phyloP scores from a whole-genome alignment of 2,329 filamentous ascomycete genomes.

The Epichloe sp. region DNA sequence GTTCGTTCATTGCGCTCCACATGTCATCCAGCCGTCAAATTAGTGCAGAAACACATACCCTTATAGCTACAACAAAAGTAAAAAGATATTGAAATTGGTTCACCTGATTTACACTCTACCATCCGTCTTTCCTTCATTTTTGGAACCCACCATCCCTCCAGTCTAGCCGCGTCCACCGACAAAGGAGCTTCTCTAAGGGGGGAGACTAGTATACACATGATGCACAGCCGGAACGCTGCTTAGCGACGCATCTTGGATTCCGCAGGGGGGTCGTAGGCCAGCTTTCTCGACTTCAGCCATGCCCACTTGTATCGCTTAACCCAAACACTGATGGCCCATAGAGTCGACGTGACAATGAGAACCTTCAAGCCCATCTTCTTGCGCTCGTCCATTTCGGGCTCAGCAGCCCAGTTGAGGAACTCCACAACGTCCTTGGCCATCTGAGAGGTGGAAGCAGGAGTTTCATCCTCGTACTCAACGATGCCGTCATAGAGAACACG shows the following conservation, averaged over 20 bases:
- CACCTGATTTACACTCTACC: slow-evolving; percentile 40
- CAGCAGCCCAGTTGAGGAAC: slow-evolving; percentile 98
- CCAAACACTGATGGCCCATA: slow-evolving; percentile 86
- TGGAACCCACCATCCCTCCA: slow-evolving; percentile 17
- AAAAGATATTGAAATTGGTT: slow-evolving; percentile 26
- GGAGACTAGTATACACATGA: slow-evolving; percentile 29
- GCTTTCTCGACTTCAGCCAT: slow-evolving; percentile 87
- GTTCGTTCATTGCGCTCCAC: too few species aligned
- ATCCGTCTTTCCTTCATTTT: slow-evolving; percentile 17
- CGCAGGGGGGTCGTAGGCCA: slow-evolving; percentile 71
- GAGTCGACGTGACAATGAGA: slow-evolving; percentile 60
- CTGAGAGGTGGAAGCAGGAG: slow-evolving; percentile 86
- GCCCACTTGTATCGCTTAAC: slow-evolving; percentile 99
- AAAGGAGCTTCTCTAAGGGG: slow-evolving; percentile 28
- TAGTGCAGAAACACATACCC: too few species aligned
- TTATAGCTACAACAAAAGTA: slow-evolving; percentile 6
- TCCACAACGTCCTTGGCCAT: slow-evolving; percentile 99
- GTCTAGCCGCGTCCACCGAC: slow-evolving; percentile 29
- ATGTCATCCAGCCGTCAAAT: too few species aligned
- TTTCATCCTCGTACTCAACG: slow-evolving; percentile 96
- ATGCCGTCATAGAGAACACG: slow-evolving; percentile 96
- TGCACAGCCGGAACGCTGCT: slow-evolving; percentile 14
- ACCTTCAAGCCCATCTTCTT: slow-evolving; percentile 99
- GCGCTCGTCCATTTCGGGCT: slow-evolving; percentile 97
- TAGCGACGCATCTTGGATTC: slow-evolving; percentile 36